Evolutionary conservation across 2,329 filamentous ascomycete genomes (phyloP), one percentile per base, ranked within the genome.

Genomic region (Coniochaeta sp.): DNA sequence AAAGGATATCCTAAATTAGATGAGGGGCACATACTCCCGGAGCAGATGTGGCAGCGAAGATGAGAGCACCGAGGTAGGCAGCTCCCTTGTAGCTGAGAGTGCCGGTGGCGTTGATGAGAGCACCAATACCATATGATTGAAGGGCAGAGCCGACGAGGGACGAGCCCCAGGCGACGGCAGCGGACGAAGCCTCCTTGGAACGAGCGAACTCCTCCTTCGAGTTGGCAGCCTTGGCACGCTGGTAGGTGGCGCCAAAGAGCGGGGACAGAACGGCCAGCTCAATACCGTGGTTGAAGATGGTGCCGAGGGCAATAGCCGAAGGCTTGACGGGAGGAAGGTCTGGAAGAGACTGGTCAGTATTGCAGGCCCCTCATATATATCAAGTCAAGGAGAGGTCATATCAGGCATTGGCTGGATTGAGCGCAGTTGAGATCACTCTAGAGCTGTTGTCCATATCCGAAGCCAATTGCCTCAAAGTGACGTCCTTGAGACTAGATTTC

Each of bases 31-130:
- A 67, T 86, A 96, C 91, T 62, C 87, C 86, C 66, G 93, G 93
- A 70, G 92, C 93, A 70, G 91, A 88, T 68, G 88, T 93, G 68
- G 93, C 93, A 66, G 92, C 83, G 83, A 98, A 98, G 81, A 98
- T 89, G 74, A 98, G 81, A 63, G 83, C 83, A 67, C 95, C 95
- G 63, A 98, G 83, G 80, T 97, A 98, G 60, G 93, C 91, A 64
- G 95, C 92, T 68, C 95, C 95, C 86, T 96, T 98, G 83, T 98
- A 98, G 79, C 86, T 92, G 65, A 98, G 82, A 59, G 93, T 97
- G 66, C 91, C 93, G 47, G 93, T 98, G 67, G 93, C 92, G 76
- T 98, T 98, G 82, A 93, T 89, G 67, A 96, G 81, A 64, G 92
- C 92, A 68, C 88, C 92, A 64, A 96, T 89, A 73, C 91, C 92